phyloP scores from a whole-genome alignment of 345 rosid genomes.

The Angophora floribunda region DNA sequence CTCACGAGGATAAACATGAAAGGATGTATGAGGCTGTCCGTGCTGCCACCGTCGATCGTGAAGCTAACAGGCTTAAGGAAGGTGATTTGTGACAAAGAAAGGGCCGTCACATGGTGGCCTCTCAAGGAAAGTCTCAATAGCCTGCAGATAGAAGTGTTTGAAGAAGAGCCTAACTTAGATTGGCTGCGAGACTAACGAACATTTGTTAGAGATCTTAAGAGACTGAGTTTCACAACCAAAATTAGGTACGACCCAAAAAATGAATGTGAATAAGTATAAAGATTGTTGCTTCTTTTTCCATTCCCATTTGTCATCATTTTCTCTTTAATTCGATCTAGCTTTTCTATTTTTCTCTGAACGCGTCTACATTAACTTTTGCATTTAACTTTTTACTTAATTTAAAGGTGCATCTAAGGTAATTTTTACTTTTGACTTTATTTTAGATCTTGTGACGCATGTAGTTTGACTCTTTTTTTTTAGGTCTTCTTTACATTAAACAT shows the following conservation, averaged over 20 bases:
- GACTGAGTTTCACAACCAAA: neutral
- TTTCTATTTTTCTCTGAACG: neutral
- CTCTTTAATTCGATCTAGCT: neutral
- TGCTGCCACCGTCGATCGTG: slow-evolving; percentile 24
- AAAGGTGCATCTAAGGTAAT: neutral
- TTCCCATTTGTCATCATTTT: neutral
- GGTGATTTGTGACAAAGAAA: neutral
- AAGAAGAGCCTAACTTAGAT: neutral
- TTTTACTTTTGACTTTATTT: neutral
- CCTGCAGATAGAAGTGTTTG: neutral
- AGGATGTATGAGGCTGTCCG: slow-evolving; percentile 20
- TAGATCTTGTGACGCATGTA: neutral
- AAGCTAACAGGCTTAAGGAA: slow-evolving; percentile 19
- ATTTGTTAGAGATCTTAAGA: neutral
- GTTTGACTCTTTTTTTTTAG: neutral
- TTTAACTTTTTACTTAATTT: neutral
- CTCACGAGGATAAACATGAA: slow-evolving; percentile 36
- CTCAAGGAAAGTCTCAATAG: neutral
- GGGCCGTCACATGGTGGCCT: slow-evolving; percentile 7
- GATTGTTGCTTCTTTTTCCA: neutral
- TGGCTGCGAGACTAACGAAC: neutral
- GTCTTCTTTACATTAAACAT: neutral
- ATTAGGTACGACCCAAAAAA: neutral
- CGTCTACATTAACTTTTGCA: neutral
- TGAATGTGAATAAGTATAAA: neutral